Percentiles rank a stretch among this genome's conserved stretches.
Conservation (phyloP, 2,329 filamentous ascomycete genomes). For the Xylaria sp. region DNA sequence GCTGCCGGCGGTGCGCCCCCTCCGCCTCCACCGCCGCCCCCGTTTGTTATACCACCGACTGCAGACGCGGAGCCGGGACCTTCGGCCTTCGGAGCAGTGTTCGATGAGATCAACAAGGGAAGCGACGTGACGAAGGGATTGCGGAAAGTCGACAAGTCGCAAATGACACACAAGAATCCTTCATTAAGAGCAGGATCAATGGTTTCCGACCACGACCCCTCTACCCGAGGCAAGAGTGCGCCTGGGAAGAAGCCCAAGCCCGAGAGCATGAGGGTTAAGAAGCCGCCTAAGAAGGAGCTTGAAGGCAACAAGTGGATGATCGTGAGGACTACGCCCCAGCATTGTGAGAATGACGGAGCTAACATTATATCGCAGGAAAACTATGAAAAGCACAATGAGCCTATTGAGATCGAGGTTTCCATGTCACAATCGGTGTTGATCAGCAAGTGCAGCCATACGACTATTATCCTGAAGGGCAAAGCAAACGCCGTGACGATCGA, state of each 20-base stretch:
- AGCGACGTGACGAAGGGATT: constrained; percentile 87
- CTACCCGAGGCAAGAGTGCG: constrained; percentile 79
- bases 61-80: constrained; percentile 57
- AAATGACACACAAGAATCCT: constrained; percentile 99
- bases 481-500: constrained; percentile 97
- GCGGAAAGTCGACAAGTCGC: constrained; percentile 90
- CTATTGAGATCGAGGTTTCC: constrained; percentile 83
- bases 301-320: constrained; percentile 95
- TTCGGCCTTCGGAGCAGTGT: constrained; percentile 85
- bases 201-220: constrained; percentile 68
- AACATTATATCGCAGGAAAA: constrained; percentile 73
- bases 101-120: constrained; percentile 90
- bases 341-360: constrained; percentile 12
- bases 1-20: constrained; percentile 68
- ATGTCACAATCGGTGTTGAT: constrained; percentile 92
- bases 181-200: constrained; percentile 78
- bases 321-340: constrained; percentile 54
- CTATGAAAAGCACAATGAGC: constrained; percentile 78
- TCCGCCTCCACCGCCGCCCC: constrained; percentile 71
- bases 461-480: constrained; percentile 90
- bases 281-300: constrained; percentile 80
- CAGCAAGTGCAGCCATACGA: constrained; percentile 89
- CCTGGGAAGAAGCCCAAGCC: constrained; percentile 90
- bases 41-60: constrained; percentile 76
- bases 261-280: constrained; percentile 85